A percentile compares a stretch with the other conserved stretches of the same genome.
phyloP scores from a whole-genome alignment of 305 asterid genomes.

The Plantago lanceolata region DNA sequence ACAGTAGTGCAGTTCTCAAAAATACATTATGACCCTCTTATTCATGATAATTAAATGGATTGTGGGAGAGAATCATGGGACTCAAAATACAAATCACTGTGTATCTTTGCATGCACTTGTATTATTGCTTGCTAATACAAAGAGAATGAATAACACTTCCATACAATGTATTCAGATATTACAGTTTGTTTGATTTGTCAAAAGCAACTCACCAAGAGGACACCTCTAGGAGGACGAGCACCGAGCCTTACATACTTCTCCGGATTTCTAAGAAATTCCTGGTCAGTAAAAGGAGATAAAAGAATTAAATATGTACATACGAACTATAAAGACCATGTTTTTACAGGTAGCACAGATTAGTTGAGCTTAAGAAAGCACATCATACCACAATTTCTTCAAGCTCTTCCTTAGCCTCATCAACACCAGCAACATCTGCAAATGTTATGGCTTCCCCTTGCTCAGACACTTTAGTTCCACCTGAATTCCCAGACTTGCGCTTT shows the following conservation, averaged over 20 bases:
- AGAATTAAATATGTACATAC: conserved; percentile 20
- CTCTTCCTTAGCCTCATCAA: conserved; percentile 99
- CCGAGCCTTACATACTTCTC: conserved; percentile 83
- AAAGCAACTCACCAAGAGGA: conserved; percentile 76
- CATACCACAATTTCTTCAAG: conserved; percentile 96
- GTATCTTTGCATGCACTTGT: conserved; percentile 2
- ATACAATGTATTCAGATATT: no score
- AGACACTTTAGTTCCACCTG: conserved; percentile 66
- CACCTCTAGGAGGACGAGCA: conserved; percentile 99
- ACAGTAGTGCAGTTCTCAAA: neutral
- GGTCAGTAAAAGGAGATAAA: conserved; percentile 29
- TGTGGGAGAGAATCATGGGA: conserved; percentile 8
- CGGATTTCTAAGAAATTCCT: conserved; percentile 98
- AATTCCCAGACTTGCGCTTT: conserved; percentile 74
- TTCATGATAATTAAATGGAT: conserved; percentile 21
- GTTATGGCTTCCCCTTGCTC: conserved; percentile 79
- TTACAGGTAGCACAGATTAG: conserved; percentile 8
- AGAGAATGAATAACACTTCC: neutral
- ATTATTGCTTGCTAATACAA: conserved; percentile 1
- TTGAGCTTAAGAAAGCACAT: conserved; percentile 21
- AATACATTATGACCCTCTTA: neutral
- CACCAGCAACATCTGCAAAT: conserved; percentile 99
- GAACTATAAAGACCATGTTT: conserved; percentile 13
- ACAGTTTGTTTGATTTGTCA: conserved; percentile 7
- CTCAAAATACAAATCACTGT: neutral